phyloP scores from a whole-genome alignment of 306 rosid species.

The Ormosia emarginata region DNA sequence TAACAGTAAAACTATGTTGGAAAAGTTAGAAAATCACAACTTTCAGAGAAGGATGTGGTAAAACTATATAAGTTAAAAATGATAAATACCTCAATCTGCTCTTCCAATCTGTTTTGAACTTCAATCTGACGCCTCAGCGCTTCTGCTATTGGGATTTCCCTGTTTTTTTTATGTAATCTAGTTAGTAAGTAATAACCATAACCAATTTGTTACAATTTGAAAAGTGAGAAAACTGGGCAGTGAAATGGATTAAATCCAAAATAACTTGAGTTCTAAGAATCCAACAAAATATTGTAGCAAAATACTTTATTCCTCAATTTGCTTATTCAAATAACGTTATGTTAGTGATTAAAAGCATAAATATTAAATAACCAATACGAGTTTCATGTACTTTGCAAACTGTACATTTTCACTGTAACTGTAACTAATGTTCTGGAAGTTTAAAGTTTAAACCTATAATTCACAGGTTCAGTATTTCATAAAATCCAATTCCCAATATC shows the following conservation, averaged over 20 bases:
- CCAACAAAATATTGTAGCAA: neutral
- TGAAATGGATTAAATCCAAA: neutral
- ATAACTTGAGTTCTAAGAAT: neutral
- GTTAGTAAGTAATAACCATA: slow-evolving; percentile 8
- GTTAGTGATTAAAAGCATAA: neutral
- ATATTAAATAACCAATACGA: too few species aligned
- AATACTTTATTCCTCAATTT: too few species aligned
- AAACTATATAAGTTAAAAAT: neutral
- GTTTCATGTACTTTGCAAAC: too few species aligned
- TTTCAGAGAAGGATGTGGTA: neutral
- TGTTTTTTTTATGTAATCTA: slow-evolving; percentile 20
- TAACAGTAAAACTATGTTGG: neutral
- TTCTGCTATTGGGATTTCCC: slow-evolving; percentile 63
- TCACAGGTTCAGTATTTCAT: neutral
- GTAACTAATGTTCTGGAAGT: too few species aligned
- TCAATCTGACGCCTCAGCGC: slow-evolving; percentile 62
- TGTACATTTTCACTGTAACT: neutral
- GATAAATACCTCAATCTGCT: slow-evolving; percentile 79
- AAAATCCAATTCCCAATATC: neutral
- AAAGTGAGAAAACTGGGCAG: neutral
- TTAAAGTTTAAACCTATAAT: neutral
- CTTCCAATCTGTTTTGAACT: slow-evolving; percentile 75
- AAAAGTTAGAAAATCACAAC: neutral
- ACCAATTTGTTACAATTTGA: neutral
- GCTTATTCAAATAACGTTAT: neutral